A percentile compares a stretch with the other conserved stretches of the same genome.
These are phyloP conservation scores for Malassezia pachydermatis DNA, from an alignment of 1,284 basidiomycete species.

Conservation along the genomic window DNA sequence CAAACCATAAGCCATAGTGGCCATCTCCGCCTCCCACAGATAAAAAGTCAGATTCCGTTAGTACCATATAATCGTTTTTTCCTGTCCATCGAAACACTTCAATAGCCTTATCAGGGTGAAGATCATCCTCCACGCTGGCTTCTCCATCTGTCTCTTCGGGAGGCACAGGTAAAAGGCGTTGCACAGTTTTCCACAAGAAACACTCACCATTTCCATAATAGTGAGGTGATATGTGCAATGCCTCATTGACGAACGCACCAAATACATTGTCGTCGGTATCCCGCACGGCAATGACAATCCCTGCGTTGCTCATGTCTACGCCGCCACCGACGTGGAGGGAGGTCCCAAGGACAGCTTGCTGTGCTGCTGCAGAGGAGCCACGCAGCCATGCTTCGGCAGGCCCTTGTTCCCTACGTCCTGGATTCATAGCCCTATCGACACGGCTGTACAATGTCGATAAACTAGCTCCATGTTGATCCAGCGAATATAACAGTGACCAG, in stretches of 20 bases:
- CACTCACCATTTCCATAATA: constrained; percentile 45
- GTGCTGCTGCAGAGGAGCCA: constrained; percentile 26
- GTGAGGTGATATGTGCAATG: constrained; percentile 28
- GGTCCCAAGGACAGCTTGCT: constrained; percentile 22
- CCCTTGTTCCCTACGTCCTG: constrained; percentile 5
- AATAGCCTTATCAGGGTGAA: constrained; percentile 26
- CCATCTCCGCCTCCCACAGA: constrained; percentile 42
- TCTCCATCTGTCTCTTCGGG: constrained; percentile 29
- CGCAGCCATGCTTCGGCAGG: constrained; percentile 33
- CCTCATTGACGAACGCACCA: constrained; percentile 45
- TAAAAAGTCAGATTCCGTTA: constrained; percentile 57
- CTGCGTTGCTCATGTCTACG: constrained; percentile 29
- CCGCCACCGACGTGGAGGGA: constrained; percentile 22
- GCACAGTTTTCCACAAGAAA: constrained; percentile 53
- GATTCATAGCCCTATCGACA: constrained; percentile 25
- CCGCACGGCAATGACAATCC: constrained; percentile 34
- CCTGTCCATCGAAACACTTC: constrained; percentile 78
- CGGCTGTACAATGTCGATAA: constrained; percentile 61
- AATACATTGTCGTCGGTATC: constrained; percentile 40
- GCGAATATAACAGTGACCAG: constrained; percentile 83
- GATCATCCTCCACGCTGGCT: constrained; percentile 1
- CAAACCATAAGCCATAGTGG: constrained; percentile 67
- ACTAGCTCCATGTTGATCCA: constrained; percentile 91
- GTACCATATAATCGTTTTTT: constrained; percentile 75
- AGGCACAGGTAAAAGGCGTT: constrained; percentile 29